Base-by-base conservation (phyloP, 495 filamentous ascomycete genomes). In the Penicillium riverlandense region DNA sequence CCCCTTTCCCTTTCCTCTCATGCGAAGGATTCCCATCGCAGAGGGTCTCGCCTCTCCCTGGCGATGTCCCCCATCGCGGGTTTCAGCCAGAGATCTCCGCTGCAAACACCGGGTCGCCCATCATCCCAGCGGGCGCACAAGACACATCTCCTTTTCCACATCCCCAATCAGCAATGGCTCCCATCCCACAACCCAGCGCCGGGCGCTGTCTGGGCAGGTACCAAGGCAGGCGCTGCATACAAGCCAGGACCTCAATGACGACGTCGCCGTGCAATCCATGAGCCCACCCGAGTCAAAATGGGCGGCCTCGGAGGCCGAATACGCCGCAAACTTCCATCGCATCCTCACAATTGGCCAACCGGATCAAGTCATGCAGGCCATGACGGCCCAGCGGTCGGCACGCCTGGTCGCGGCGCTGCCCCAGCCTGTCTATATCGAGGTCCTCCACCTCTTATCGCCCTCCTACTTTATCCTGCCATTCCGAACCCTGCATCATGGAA, bases 401-500 rank as follows among this genome's bases (percentile, higher is more conserved):
- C 37, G 44, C 22, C 44, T 69, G 31, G 62, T 73, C 15, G 56
- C 40, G 13, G 53, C 50, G 6, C 42, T 72, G 50, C 54, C 66
- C 28, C 51, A 59, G 39, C 63, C 45, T 27, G 41, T 47, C 1
- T 74, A 72, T 40, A 43, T 67, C 11, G 68, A 62, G 31, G 61
- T 54, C 40, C 51, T 74, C 27, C 55, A 56, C 41, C 52, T 60
- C 22, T 59, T 74, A 1, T 67, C 69, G 11, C 70, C 70, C 3
- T 40, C 54, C 16, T 61, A 72, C 51, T 72, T 74, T 39, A 42
- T 74, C 35, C 55, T 62, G 31, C 67, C 75, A 5, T 78, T 75
- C 52, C 66, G 70, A 11, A 57, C 75, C 30, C 57, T 79, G 39
- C 60, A 82, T 30, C 56, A 61, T 14, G 50, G 64, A 1, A 42